Evolutionary conservation across 2,329 filamentous ascomycete genomes (phyloP), one percentile per base, ranked within the genome.

Genomic region (Emmonsiellopsis sp.): DNA sequence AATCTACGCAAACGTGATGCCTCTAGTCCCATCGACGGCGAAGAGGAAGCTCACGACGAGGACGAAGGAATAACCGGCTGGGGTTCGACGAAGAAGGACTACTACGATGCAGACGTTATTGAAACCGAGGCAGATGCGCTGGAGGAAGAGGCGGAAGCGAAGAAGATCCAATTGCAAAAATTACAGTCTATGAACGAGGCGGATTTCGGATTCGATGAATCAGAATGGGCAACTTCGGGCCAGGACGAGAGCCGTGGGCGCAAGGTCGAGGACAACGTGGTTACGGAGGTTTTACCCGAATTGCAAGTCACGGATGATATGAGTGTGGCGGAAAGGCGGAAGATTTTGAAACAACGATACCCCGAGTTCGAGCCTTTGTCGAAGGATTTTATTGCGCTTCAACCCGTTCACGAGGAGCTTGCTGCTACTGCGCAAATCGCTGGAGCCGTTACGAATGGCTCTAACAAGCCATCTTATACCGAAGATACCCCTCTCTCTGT

Each of bases 191-290:
- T 98, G 87, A 82, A 83, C 5, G 91, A 94, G 61, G 86, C 87
- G 40, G 93, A 98, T 67, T 98, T 96, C 65, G 85, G 89, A 7
- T 94, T 97, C 59, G 90, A 97, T 62, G 88, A 94, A 64, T 80
- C 83, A 42, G 90, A 94, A 61, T 97, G 92, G 93, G 68, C 85
- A 38, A 82, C 79, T 30, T 73, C 77, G 13, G 78, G 77, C 46
- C 70, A 73, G 57, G 76, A 75, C 13, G 74, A 76, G 20, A 74
- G 73, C 1, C 73, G 66, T 7, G 74, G 76, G 1, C 74, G 76
- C 35, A 75, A 76, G 49, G 55, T 76, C 55, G 73, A 59, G 5
- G 66, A 68, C 26, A 80, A 83, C 13, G 79, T 85, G n/a, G 82
- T 95, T 10, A 93, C 85, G 3, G 89, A 97, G 67, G 81, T 91